Evolutionary conservation across 192 early-diverging fungal species (phyloP), one percentile per base, ranked within the genome.

Genomic region (Backusella morwellensis): DNA sequence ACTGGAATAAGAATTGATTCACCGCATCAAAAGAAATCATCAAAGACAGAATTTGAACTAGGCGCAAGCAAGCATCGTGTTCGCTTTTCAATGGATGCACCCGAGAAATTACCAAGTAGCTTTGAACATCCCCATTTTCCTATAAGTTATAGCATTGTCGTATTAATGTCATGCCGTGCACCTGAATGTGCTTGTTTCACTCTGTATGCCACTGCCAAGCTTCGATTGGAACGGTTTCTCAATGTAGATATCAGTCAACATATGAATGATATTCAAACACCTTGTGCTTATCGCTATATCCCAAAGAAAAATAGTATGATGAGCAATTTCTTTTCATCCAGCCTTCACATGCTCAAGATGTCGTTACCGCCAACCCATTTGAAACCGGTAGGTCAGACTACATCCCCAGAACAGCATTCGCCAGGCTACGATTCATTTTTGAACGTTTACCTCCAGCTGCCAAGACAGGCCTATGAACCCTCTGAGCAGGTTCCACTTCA

Each of bases 101-200:
- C 68, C 26, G 35, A 23, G 6, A 35, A 38, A 38, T 3, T 70
- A n/a, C 38, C 68, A 21, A 38, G 68, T 14, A 70, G 35, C 5
- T 70, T 70, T 41, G 68, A 70, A 17, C 68, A 70, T 41, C 36
- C 68, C 11, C 38, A 70, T 21, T 70, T 41, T 9, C 68, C 68
- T 70, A 70, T 70, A 21, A 6, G 35, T 1, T 70, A 70, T 41
- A 35, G 35, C 23, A 38, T 70, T 23, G 68, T 41, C 0, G 35
- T n/a, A 4, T 2, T 70, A 8, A 70, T 70, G 68, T 38, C 35
- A 36, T 70, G 68, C 40, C 35, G 38, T 12, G 21, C 21, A 14
- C 12, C 35, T 38, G n/a, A 70, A 11, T 4, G 23, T 36, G 36
- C 17, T 12, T 21, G 38, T 41, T n/a, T 40, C 19, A 70, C 38